phyloP scores from a whole-genome alignment of 768 basidiomycete genomes.

The Xerocomellus chrysenteron region DNA sequence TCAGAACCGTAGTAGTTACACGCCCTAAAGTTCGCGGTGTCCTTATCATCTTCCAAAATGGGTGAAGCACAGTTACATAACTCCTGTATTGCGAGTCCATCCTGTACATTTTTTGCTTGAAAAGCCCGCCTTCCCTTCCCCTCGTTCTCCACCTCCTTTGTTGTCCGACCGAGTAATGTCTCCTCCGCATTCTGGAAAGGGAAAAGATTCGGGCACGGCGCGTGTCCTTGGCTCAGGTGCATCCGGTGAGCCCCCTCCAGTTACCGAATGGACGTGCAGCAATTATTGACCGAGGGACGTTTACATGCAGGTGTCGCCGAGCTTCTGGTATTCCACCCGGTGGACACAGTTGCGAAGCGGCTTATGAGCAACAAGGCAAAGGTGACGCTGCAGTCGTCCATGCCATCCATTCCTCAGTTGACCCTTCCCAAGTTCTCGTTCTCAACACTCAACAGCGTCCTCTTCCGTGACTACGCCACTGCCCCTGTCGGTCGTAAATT shows the following conservation, averaged over 20 bases:
- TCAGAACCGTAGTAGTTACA: too few relatives aligned
- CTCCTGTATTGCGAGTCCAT: constrained; percentile 5
- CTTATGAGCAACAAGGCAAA: constrained; percentile 96
- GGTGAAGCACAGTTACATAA: constrained; percentile 21
- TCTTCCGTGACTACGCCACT: constrained; percentile 83
- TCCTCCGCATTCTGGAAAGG: constrained; percentile 43
- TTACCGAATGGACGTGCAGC: background rate
- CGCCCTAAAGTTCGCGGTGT: too few relatives aligned
- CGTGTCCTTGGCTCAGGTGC: constrained; percentile 89
- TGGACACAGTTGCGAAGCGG: constrained; percentile 97
- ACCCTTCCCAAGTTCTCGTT: constrained; percentile 52
- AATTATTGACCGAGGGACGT: background rate
- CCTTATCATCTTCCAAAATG: constrained; percentile 5
- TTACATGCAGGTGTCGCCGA: constrained; percentile 78
- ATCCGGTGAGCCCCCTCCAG: constrained; percentile 55
- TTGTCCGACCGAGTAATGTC: constrained; percentile 38
- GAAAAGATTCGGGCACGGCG: constrained; percentile 86
- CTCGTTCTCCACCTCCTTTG: background rate
- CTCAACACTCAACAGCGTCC: constrained; percentile 64
- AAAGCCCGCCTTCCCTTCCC: background rate
- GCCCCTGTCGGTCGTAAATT: constrained; percentile 68
- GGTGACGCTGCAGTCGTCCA: constrained; percentile 35
- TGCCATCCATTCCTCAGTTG: background rate
- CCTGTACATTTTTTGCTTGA: constrained; percentile 8
- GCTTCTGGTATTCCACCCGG: constrained; percentile 91